phyloP scores from a whole-genome alignment of 345 rosid species.

The Hevea brasiliensis region DNA sequence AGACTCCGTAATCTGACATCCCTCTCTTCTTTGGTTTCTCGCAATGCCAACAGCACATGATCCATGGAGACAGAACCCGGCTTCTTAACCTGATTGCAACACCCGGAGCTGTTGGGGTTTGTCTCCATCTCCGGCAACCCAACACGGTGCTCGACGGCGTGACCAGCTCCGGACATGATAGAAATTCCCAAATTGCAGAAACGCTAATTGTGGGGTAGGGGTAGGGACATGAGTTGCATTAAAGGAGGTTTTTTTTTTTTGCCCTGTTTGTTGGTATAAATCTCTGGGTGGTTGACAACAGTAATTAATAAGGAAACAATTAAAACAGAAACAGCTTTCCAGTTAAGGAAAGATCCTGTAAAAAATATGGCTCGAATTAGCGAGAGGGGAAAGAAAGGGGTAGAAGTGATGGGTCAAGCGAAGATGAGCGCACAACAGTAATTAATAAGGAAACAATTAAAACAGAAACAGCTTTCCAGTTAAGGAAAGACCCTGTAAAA shows the following conservation, averaged over 20 bases:
- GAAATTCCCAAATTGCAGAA: background rate
- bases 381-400: background rate
- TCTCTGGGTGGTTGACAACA: background rate
- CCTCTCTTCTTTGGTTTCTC: conserved; percentile 84
- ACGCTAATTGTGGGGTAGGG: background rate
- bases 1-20: conserved; percentile 62
- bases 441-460: background rate
- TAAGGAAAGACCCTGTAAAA: background rate
- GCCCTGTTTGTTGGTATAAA: background rate
- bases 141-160: conserved; percentile 29
- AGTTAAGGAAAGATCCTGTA: background rate
- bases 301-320: background rate
- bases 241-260: background rate
- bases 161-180: conserved; percentile 25
- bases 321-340: background rate
- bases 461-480: background rate
- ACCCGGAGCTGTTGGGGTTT: conserved; percentile 34
- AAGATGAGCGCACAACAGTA: background rate
- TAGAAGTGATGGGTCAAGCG: background rate
- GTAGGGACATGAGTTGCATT: conserved; percentile 1
- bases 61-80: conserved; percentile 65
- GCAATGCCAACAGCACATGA: conserved; percentile 68
- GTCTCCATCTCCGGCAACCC: conserved; percentile 40
- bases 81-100: conserved; percentile 46
- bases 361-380: conserved; percentile 2